Percentiles rank a stretch among this genome's conserved stretches.
Evolutionary conservation across 2,329 filamentous ascomycete genomes (phyloP).

Genomic region (Penicillium paneum): DNA sequence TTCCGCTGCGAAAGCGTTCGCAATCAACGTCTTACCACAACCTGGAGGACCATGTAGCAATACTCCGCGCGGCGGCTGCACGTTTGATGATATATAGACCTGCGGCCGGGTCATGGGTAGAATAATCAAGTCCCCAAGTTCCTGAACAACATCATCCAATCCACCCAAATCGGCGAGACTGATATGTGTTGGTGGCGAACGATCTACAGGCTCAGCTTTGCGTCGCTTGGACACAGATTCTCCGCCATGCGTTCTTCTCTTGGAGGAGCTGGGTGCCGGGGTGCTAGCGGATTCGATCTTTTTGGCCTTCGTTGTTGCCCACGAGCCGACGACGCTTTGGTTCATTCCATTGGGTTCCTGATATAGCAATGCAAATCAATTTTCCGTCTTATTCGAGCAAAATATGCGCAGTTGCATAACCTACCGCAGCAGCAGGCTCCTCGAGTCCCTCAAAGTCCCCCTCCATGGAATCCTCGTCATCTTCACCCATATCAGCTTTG

Average conservation of each 20-base stretch:
- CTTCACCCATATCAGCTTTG: slow-evolving; percentile 61
- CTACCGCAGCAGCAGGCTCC: slow-evolving; percentile 34
- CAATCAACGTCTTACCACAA: slow-evolving; percentile 82
- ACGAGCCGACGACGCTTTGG: slow-evolving; percentile 59
- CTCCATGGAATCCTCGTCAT: slow-evolving; percentile 50
- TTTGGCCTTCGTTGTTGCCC: slow-evolving; percentile 46
- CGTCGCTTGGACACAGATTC: slow-evolving; percentile 66
- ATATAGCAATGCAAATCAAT: neutral
- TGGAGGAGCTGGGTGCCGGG: slow-evolving; percentile 36
- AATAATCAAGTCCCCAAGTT: slow-evolving; percentile 68
- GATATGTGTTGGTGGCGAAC: slow-evolving; percentile 64
- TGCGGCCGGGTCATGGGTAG: slow-evolving; percentile 68
- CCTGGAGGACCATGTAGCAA: slow-evolving; percentile 79
- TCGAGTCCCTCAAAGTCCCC: slow-evolving; percentile 52
- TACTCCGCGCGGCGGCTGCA: slow-evolving; percentile 70
- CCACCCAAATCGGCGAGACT: slow-evolving; percentile 72
- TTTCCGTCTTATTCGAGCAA: neutral
- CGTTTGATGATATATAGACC: slow-evolving; percentile 62
- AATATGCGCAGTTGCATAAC: slow-evolving; percentile 21
- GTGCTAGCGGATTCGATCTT: slow-evolving; percentile 30
- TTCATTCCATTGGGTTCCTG: slow-evolving; percentile 63
- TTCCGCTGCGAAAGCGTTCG: slow-evolving; percentile 72
- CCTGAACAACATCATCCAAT: slow-evolving; percentile 66
- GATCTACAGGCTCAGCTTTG: slow-evolving; percentile 58
- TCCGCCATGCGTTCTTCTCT: slow-evolving; percentile 60